phyloP scores from a whole-genome alignment of 441 rosid genomes.

The Jatropha multifida region DNA sequence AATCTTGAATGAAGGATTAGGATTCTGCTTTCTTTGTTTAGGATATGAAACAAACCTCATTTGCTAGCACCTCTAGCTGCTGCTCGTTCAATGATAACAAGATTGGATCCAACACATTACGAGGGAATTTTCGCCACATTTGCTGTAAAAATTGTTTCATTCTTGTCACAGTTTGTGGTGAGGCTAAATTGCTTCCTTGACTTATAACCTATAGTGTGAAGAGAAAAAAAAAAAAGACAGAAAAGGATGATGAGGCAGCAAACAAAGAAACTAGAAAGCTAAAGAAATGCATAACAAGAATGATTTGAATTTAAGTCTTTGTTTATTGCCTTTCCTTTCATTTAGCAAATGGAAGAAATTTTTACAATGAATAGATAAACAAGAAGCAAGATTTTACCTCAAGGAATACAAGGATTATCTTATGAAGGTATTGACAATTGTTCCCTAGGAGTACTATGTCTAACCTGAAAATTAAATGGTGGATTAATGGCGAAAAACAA shows the following conservation, averaged over 20 bases:
- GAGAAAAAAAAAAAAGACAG: not conserved
- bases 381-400: too few relatives aligned
- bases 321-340: too few relatives aligned
- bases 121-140: not conserved
- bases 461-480: slow-evolving; percentile 43
- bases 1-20: not conserved
- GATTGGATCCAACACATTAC: slow-evolving; percentile 1
- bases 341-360: too few relatives aligned
- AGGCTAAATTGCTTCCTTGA: slow-evolving; percentile 6
- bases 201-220: not conserved
- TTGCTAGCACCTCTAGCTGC: not conserved
- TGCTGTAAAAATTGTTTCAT: slow-evolving; percentile 7
- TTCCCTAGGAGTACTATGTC: slow-evolving; percentile 66
- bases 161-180: not conserved
- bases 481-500: too few relatives aligned
- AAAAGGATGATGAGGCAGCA: not conserved
- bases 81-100: not conserved
- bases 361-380: too few relatives aligned
- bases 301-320: too few relatives aligned
- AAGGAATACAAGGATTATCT: too few relatives aligned
- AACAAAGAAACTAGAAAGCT: not conserved
- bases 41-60: not conserved
- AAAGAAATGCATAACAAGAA: too few relatives aligned
- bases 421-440: slow-evolving; percentile 40
- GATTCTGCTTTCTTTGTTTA: too few relatives aligned